A percentile compares a stretch with the other conserved stretches of the same genome.
Evolutionary conservation across 768 basidiomycete species (phyloP).

Genomic region (Boletus sensibilis): DNA sequence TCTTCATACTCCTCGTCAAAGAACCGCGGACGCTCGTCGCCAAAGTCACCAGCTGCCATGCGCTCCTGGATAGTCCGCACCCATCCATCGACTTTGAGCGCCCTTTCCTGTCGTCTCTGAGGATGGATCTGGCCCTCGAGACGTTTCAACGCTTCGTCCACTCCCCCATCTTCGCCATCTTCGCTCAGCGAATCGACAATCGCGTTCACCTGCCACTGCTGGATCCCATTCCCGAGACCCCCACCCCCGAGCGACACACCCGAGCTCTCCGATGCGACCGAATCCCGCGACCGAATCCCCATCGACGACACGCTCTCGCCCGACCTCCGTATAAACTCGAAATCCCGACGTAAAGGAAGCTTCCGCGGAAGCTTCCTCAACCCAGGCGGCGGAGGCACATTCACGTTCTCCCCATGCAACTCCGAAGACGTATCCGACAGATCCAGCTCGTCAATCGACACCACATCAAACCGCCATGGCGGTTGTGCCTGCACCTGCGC

Average conservation of each 20-base stretch:
- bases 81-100: slow-evolving; percentile 80
- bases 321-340: slow-evolving; percentile 75
- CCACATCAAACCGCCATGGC: slow-evolving; percentile 67
- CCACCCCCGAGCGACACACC: slow-evolving; percentile 39
- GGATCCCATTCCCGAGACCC: slow-evolving; percentile 43
- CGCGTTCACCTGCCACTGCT: slow-evolving; percentile 84
- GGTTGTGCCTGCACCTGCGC: slow-evolving; percentile 38
- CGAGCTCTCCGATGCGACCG: slow-evolving; percentile 48
- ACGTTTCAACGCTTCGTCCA: slow-evolving; percentile 74
- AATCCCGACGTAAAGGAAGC: slow-evolving; percentile 73
- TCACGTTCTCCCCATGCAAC: slow-evolving; percentile 32
- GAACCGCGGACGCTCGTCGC: slow-evolving; percentile 58
- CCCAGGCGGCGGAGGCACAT: slow-evolving; percentile 48
- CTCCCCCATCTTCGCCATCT: slow-evolving; percentile 74
- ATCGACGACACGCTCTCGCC: slow-evolving; percentile 75
- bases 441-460: slow-evolving; percentile 77
- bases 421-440: slow-evolving; percentile 76
- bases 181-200: slow-evolving; percentile 72
- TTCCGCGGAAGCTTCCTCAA: slow-evolving; percentile 54
- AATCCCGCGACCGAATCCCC: slow-evolving; percentile 65
- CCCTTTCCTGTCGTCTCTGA: slow-evolving; percentile 65
- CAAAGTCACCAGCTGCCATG: slow-evolving; percentile 61
- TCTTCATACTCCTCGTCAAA: slow-evolving; percentile 45
- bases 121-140: slow-evolving; percentile 87
- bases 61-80: slow-evolving; percentile 69